These are phyloP conservation scores for Tetracladium setigerum DNA, from an alignment of 495 filamentous ascomycete species.

Conservation along the genomic window DNA sequence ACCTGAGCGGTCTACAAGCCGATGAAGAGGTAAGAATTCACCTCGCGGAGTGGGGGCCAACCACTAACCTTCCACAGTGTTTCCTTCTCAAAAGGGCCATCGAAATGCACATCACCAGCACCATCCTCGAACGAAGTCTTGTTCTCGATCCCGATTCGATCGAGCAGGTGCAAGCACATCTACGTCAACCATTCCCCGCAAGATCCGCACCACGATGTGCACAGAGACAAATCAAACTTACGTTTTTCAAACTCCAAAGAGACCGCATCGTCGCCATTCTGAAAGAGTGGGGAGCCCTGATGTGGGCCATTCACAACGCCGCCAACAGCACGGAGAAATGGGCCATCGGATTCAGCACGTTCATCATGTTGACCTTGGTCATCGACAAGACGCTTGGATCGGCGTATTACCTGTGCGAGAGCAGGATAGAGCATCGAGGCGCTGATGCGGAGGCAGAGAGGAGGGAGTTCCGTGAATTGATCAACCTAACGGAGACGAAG, in stretches of 20 bases:
- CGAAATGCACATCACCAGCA: constrained; percentile 19
- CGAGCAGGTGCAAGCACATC: constrained; percentile 7
- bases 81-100: constrained; percentile 15
- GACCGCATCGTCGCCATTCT: constrained; percentile 16
- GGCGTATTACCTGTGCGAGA: constrained; percentile 15
- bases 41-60: neutral
- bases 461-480: constrained; percentile 9
- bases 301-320: constrained; percentile 16
- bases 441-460: constrained; percentile 6
- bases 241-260: constrained; percentile 16
- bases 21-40: constrained; percentile 11
- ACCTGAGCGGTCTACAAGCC: constrained; percentile 1
- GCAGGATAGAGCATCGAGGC: constrained; percentile 8
- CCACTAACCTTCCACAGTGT: constrained; percentile 5
- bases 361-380: constrained; percentile 15
- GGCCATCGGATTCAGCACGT: constrained; percentile 19
- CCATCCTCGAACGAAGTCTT: constrained; percentile 20
- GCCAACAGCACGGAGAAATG: constrained; percentile 16
- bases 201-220: constrained; percentile 14
- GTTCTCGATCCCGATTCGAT: constrained; percentile 15
- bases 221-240: constrained; percentile 21
- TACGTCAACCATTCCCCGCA: constrained; percentile 10
- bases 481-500: constrained; percentile 16
- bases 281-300: constrained; percentile 19
- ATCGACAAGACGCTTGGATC: constrained; percentile 17